Evolutionary conservation across 176 grass and related monocot genomes (phyloP).

Genomic region (Pontederia crassipes): DNA sequence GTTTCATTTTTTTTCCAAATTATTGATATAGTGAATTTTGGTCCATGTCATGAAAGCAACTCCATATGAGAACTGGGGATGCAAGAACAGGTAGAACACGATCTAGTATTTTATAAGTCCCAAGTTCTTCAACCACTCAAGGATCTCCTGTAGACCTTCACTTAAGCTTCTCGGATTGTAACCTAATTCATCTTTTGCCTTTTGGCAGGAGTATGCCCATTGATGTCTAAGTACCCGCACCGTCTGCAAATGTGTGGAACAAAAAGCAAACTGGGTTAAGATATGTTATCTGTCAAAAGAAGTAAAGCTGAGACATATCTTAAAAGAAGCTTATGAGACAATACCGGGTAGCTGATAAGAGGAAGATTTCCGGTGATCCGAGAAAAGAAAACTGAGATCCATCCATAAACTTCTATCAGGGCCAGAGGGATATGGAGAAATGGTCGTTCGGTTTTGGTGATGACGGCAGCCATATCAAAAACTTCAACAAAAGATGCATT

Average conservation of each 20-base stretch:
- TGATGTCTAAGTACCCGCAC: slow-evolving; percentile 64
- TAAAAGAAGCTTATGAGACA: neutral
- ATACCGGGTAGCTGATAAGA: slow-evolving; percentile 83
- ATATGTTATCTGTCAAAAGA: neutral
- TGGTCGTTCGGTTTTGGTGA: slow-evolving; percentile 66
- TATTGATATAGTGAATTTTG: no score
- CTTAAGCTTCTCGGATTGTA: slow-evolving; percentile 70
- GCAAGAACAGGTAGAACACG: neutral
- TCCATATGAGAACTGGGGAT: neutral
- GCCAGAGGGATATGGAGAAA: slow-evolving; percentile 56
- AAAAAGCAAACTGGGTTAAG: neutral
- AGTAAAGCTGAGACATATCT: neutral
- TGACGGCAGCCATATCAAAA: slow-evolving; percentile 58
- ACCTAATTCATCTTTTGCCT: slow-evolving; percentile 54
- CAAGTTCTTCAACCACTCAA: slow-evolving; percentile 68
- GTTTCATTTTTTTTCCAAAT: no score
- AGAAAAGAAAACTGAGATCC: slow-evolving; percentile 82
- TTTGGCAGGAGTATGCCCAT: slow-evolving; percentile 88
- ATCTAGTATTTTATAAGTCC: slow-evolving; percentile 61
- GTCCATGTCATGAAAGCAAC: no score
- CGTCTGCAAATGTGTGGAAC: slow-evolving; percentile 35
- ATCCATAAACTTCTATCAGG: slow-evolving; percentile 72
- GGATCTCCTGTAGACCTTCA: slow-evolving; percentile 66
- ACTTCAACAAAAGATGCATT: slow-evolving; percentile 58
- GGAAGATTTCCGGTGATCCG: slow-evolving; percentile 79